phyloP scores from a whole-genome alignment of 176 grass and related monocot genomes.

The Bothriochloa decipiens region DNA sequence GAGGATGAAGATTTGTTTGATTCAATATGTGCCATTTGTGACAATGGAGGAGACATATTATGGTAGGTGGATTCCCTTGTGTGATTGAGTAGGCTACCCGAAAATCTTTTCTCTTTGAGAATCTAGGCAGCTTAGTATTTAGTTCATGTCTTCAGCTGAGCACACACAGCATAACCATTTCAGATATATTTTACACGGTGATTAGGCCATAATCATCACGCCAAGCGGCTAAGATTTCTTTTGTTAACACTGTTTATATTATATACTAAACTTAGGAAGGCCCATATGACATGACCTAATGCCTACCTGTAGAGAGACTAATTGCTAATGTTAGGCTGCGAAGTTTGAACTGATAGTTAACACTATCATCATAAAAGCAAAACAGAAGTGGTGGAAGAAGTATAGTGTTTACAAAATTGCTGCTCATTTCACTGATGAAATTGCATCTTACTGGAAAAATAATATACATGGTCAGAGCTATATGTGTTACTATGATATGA shows the following conservation, averaged over 20 bases:
- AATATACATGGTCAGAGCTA: background rate
- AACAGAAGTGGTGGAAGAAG: background rate
- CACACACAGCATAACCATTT: background rate
- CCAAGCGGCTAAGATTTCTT: background rate
- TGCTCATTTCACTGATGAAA: background rate
- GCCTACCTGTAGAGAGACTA: background rate
- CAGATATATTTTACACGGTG: background rate
- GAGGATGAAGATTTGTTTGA: slow-evolving; percentile 82
- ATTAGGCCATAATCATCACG: background rate
- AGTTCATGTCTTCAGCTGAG: slow-evolving; percentile 26
- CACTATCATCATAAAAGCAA: background rate
- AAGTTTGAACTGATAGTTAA: background rate
- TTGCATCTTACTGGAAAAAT: background rate
- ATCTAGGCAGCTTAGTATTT: background rate
- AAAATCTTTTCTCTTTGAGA: slow-evolving; percentile 22
- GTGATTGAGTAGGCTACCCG: slow-evolving; percentile 21
- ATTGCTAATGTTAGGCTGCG: background rate
- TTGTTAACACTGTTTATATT: background rate
- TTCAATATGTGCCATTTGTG: slow-evolving; percentile 82
- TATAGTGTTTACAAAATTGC: background rate
- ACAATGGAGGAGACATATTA: slow-evolving; percentile 82
- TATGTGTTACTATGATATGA: background rate
- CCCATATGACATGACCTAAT: background rate
- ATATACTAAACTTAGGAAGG: background rate
- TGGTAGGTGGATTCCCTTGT: slow-evolving; percentile 51